Evolutionary conservation across 176 grass and related monocot genomes (phyloP).

Genomic region (Raddia distichophylla): DNA sequence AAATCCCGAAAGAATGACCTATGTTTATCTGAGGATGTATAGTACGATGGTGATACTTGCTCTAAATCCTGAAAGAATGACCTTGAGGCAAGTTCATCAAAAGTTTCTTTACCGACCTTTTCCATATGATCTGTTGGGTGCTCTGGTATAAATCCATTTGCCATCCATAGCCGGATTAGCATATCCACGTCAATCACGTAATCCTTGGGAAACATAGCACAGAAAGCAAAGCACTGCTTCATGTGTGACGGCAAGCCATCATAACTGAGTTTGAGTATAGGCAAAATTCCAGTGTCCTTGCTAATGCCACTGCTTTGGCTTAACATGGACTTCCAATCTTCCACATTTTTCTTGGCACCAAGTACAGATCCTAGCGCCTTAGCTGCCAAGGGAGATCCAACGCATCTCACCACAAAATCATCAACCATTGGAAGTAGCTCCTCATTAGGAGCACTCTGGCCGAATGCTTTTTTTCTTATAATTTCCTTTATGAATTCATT

Average conservation of each 20-base stretch:
- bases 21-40: too few species aligned
- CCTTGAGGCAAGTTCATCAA: background rate
- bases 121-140: background rate
- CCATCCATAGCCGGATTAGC: constrained; percentile 39
- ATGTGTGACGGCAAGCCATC: background rate
- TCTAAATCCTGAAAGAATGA: constrained; percentile 36
- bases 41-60: too few species aligned
- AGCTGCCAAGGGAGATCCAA: constrained; percentile 14
- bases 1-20: constrained; percentile 37
- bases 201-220: constrained; percentile 13
- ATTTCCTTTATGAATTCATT: background rate
- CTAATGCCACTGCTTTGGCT: background rate
- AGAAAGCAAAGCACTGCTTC: constrained; percentile 21
- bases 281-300: background rate
- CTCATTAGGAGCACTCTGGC: background rate
- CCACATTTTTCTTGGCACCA: background rate
- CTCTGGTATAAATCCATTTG: background rate
- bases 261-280: constrained; percentile 12
- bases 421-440: constrained; percentile 5
- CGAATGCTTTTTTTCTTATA: constrained; percentile 27
- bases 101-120: background rate
- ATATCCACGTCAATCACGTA: background rate
- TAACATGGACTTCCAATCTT: background rate
- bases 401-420: background rate
- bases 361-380: constrained; percentile 17